Percentiles rank a stretch among this genome's conserved stretches.
Evolutionary conservation across 2,329 filamentous ascomycete species (phyloP).

Genomic region (Colletotrichum chlorophyti): DNA sequence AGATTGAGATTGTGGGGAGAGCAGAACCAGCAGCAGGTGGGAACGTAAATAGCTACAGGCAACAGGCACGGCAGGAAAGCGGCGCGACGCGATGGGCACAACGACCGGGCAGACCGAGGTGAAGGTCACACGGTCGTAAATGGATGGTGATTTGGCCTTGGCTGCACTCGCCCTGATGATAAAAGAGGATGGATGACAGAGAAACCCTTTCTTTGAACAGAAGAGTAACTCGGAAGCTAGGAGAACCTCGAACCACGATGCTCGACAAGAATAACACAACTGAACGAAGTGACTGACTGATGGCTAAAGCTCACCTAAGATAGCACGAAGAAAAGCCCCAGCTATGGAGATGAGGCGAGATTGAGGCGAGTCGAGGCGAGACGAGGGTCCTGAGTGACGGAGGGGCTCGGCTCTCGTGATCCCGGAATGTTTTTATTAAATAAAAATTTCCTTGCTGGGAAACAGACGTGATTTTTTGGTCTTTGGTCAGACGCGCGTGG

Average conservation of each 20-base stretch:
- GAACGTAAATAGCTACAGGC: constrained; percentile 28
- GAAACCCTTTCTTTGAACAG: constrained; percentile 10
- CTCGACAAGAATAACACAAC: too few relatives aligned
- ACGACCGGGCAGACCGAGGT: constrained; percentile 7
- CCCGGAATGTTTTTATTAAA: constrained; percentile 25
- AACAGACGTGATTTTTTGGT: constrained; percentile 16
- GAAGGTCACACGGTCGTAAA: not conserved
- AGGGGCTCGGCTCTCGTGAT: constrained; percentile 20
- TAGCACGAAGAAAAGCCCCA: not conserved
- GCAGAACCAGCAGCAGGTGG: constrained; percentile 17
- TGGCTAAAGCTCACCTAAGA: constrained; percentile 28
- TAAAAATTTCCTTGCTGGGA: constrained; percentile 11
- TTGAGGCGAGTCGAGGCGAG: not conserved
- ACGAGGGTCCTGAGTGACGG: constrained; percentile 14
- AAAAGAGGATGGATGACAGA: constrained; percentile 10
- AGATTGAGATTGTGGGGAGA: constrained; percentile 11
- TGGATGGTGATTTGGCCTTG: constrained; percentile 15
- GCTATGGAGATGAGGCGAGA: constrained; percentile 6
- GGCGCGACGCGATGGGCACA: constrained; percentile 4
- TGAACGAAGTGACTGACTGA: constrained; percentile 27
- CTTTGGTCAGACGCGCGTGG: constrained; percentile 11
- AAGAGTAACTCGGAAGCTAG: constrained; percentile 4
- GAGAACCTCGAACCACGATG: constrained; percentile 19
- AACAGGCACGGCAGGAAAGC: not conserved
- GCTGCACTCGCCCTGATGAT: constrained; percentile 16